Conservation (phyloP, 257 asterid genomes). For the Datura wrightii region DNA sequence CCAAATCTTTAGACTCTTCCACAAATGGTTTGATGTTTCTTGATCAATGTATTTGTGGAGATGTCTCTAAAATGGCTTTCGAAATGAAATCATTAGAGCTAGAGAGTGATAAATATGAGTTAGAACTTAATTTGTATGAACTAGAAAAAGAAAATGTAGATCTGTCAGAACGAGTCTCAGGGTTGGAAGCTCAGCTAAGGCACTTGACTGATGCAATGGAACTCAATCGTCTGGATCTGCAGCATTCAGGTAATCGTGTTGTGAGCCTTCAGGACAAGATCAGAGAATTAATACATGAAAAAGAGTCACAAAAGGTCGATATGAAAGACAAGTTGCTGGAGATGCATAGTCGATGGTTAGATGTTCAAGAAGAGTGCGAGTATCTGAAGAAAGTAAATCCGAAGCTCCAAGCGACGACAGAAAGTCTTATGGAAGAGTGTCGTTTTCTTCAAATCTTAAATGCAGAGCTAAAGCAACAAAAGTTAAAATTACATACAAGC, state of each 20-base stretch:
- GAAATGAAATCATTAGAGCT: slow-evolving; percentile 29
- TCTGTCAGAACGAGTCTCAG: slow-evolving; percentile 51
- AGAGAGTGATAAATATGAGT: slow-evolving; percentile 31
- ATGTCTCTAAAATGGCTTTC: slow-evolving; percentile 4
- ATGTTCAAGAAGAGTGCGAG: slow-evolving; percentile 48
- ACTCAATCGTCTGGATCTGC: slow-evolving; percentile 43
- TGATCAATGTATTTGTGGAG: neutral
- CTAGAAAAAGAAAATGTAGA: slow-evolving; percentile 49
- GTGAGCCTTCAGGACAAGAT: slow-evolving; percentile 38
- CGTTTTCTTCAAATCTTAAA: slow-evolving; percentile 41
- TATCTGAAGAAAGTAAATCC: slow-evolving; percentile 46
- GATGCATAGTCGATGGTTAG: slow-evolving; percentile 46
- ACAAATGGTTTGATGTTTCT: slow-evolving; percentile 27
- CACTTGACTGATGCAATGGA: slow-evolving; percentile 48
- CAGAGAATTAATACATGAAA: slow-evolving; percentile 44
- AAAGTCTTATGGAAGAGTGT: slow-evolving; percentile 52
- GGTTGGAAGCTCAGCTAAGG: slow-evolving; percentile 62
- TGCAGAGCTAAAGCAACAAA: slow-evolving; percentile 50
- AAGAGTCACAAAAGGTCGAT: slow-evolving; percentile 40
- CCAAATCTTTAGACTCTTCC: slow-evolving; percentile 6
- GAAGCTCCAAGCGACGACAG: slow-evolving; percentile 49
- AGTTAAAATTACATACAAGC: slow-evolving; percentile 35
- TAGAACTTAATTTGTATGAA: slow-evolving; percentile 38
- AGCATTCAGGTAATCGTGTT: slow-evolving; percentile 41
- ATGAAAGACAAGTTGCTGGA: slow-evolving; percentile 44